A percentile compares a stretch with the other conserved stretches of the same genome.
Conservation (phyloP, 163 green algal species). For the Chlorella variabilis region DNA sequence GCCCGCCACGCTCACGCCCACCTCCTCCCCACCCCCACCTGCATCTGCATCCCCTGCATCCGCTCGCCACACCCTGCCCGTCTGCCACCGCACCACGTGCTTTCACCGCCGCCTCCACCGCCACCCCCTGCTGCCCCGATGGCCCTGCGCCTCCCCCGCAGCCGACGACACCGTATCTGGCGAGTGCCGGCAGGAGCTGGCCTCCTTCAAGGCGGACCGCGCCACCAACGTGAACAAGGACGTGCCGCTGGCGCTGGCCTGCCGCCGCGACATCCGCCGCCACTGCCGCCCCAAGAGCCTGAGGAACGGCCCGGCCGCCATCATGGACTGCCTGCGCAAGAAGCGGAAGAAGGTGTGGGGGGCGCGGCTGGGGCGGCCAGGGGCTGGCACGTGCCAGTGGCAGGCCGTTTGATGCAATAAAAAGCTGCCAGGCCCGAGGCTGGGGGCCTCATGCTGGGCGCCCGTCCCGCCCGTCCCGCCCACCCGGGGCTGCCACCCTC, state of each 20-base stretch:
- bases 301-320: neutral
- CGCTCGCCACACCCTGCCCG: too few species aligned
- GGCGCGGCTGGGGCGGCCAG: neutral
- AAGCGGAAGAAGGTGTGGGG: conserved; percentile 8
- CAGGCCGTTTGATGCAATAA: neutral
- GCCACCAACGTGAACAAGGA: conserved; percentile 84
- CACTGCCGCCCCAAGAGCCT: conserved; percentile 4
- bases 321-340: conserved; percentile 25
- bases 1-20: too few species aligned
- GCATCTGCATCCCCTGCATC: too few species aligned
- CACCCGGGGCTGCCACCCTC: too few species aligned
- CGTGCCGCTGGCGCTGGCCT: conserved; percentile 57
- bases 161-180: too few species aligned
- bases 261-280: conserved; percentile 2
- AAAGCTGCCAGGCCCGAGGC: too few species aligned
- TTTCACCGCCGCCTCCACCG: too few species aligned
- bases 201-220: conserved; percentile 73
- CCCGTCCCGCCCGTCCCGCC: too few species aligned
- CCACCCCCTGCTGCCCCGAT: too few species aligned
- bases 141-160: too few species aligned
- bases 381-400: neutral
- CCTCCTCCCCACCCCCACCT: too few species aligned
- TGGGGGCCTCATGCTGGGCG: neutral
- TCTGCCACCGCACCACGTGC: too few species aligned
- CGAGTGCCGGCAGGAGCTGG: conserved; percentile 66